Percentiles rank a stretch among this genome's conserved stretches.
phyloP scores from a whole-genome alignment of 257 asterid species.

The Solanum paucissectum region DNA sequence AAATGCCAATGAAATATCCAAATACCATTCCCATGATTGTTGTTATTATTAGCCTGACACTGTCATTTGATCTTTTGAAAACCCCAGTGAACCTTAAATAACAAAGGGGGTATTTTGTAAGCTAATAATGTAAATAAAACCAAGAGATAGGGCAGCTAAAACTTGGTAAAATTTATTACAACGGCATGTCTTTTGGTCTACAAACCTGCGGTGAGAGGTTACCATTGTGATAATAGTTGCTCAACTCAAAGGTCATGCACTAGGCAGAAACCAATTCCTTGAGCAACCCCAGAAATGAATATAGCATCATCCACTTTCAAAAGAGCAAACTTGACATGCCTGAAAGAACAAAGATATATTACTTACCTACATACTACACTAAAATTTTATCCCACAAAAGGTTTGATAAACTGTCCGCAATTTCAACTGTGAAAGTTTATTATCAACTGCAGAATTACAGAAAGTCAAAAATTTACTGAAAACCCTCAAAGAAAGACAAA shows the following conservation, averaged over 20 bases:
- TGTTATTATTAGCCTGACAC: slow-evolving; percentile 65
- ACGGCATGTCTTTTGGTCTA: not conserved
- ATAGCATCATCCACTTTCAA: slow-evolving; percentile 27
- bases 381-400: not conserved
- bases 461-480: not conserved
- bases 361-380: not conserved
- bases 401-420: not conserved
- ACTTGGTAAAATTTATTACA: not conserved
- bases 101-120: not conserved
- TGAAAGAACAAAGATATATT: not conserved
- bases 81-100: slow-evolving; percentile 44
- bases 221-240: slow-evolving; percentile 61
- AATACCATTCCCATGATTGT: slow-evolving; percentile 82
- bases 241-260: slow-evolving; percentile 43
- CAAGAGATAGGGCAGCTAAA: not conserved
- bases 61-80: slow-evolving; percentile 58
- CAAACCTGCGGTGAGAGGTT: slow-evolving; percentile 74
- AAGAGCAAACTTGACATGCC: slow-evolving; percentile 11
- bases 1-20: slow-evolving; percentile 88
- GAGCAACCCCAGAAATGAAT: slow-evolving; percentile 31
- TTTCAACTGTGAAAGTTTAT: not conserved
- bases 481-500: not conserved
- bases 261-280: slow-evolving; percentile 41
- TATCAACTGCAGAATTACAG: not conserved
- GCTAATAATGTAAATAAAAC: slow-evolving; percentile 14